Conservation (phyloP, 495 filamentous ascomycete genomes). For the Neurospora sublineolata region DNA sequence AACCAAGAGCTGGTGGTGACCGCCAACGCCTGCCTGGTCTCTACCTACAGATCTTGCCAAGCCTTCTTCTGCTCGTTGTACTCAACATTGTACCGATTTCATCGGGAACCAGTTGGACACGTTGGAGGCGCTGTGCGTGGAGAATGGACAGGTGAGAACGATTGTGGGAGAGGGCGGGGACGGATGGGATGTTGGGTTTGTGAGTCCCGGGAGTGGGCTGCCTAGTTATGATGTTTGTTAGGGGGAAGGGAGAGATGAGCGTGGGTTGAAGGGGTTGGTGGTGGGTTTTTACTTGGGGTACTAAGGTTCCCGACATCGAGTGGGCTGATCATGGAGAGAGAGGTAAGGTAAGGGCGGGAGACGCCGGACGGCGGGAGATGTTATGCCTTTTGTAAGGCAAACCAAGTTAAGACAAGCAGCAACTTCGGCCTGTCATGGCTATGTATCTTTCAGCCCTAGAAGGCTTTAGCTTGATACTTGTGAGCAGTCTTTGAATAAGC, state of each 20-base stretch:
- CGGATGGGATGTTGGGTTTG: constrained; percentile 32
- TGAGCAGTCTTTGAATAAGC: too few relatives aligned
- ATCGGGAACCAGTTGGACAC: constrained; percentile 29
- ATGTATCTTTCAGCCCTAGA: too few relatives aligned
- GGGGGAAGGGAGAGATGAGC: not conserved
- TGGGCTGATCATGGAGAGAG: too few relatives aligned
- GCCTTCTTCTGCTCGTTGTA: constrained; percentile 35
- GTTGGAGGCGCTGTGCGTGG: constrained; percentile 26
- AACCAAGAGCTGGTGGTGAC: constrained; percentile 24
- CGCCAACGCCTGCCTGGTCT: constrained; percentile 27
- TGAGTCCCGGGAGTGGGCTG: constrained; percentile 18
- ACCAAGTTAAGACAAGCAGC: too few relatives aligned
- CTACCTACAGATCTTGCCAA: constrained; percentile 26
- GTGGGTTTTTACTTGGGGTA: too few relatives aligned
- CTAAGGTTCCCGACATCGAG: too few relatives aligned
- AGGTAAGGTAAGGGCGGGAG: too few relatives aligned
- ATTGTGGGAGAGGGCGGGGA: constrained; percentile 24
- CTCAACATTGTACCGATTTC: constrained; percentile 24
- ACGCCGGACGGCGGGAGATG: too few relatives aligned
- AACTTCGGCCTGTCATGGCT: too few relatives aligned
- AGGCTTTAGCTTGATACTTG: too few relatives aligned
- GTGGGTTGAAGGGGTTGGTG: too few relatives aligned
- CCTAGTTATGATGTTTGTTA: constrained; percentile 31
- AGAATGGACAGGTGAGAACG: constrained; percentile 26
- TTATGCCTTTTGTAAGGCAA: too few relatives aligned